Evolutionary conservation across 345 rosid genomes (phyloP).

Genomic region (Cochlearia excelsa): DNA sequence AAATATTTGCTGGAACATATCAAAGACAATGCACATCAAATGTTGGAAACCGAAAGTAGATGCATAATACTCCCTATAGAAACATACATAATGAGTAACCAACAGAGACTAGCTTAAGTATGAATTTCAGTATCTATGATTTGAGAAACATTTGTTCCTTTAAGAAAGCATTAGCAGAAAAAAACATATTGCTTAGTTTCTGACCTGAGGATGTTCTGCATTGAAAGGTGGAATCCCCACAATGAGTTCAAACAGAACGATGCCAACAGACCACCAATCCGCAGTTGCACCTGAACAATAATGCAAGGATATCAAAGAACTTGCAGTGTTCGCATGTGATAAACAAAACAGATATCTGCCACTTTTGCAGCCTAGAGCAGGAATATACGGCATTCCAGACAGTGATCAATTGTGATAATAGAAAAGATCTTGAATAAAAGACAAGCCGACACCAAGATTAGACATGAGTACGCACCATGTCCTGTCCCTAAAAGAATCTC

Average conservation of each 20-base stretch:
- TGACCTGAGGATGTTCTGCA: slow-evolving; percentile 60
- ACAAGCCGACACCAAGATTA: slow-evolving; percentile 14
- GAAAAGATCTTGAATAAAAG: slow-evolving; percentile 5
- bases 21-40: slow-evolving; percentile 24
- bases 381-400: not conserved
- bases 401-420: slow-evolving; percentile 15
- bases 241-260: slow-evolving; percentile 85
- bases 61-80: not conserved
- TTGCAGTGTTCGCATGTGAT: slow-evolving; percentile 15
- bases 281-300: slow-evolving; percentile 79
- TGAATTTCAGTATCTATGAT: slow-evolving; percentile 4
- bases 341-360: slow-evolving; percentile 15
- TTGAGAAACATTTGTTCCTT: slow-evolving; percentile 10
- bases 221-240: slow-evolving; percentile 99
- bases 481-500: slow-evolving; percentile 99
- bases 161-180: slow-evolving; percentile 19
- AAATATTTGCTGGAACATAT: slow-evolving; percentile 72
- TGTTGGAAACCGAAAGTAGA: slow-evolving; percentile 15
- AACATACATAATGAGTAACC: slow-evolving; percentile 2
- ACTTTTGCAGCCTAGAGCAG: not conserved
- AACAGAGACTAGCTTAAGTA: slow-evolving; percentile 5
- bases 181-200: slow-evolving; percentile 21
- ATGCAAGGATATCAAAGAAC: slow-evolving; percentile 8
- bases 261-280: slow-evolving; percentile 99
- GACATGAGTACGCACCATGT: slow-evolving; percentile 65